Percentiles rank a stretch among this genome's conserved stretches.
These are phyloP conservation scores for Saururus chinensis DNA, from an alignment of 164 flowering plant species.

Conservation along the genomic window DNA sequence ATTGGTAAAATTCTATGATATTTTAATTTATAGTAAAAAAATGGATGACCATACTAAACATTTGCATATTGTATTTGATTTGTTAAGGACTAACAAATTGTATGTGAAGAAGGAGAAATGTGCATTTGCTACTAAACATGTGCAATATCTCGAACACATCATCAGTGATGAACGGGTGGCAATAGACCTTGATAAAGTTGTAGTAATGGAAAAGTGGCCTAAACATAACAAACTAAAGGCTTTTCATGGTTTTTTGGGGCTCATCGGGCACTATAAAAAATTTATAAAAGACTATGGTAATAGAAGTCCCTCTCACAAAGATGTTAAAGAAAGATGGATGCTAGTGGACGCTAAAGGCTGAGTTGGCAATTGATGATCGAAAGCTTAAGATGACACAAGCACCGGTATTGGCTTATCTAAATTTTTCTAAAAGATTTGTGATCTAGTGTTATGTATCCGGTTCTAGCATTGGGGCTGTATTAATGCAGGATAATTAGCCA, in stretches of 20 bases:
- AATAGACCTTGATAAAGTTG: neutral
- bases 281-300: neutral
- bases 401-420: neutral
- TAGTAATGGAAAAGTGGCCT: neutral
- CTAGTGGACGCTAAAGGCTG: neutral
- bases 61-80: neutral
- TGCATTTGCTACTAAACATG: neutral
- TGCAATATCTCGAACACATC: neutral
- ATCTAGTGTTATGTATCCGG: neutral
- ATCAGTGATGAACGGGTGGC: neutral
- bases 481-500: neutral
- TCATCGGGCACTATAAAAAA: neutral
- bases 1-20: neutral
- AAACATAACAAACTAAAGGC: neutral
- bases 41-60: neutral
- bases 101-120: neutral
- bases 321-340: neutral
- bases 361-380: neutral
- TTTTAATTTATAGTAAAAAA: neutral
- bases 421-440: neutral
- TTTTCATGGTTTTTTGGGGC: neutral
- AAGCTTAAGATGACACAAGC: neutral
- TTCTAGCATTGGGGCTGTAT: neutral
- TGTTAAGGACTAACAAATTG: neutral
- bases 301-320: neutral